phyloP scores from a whole-genome alignment of 2,329 filamentous ascomycete species.

The Colletotrichum orbiculare region DNA sequence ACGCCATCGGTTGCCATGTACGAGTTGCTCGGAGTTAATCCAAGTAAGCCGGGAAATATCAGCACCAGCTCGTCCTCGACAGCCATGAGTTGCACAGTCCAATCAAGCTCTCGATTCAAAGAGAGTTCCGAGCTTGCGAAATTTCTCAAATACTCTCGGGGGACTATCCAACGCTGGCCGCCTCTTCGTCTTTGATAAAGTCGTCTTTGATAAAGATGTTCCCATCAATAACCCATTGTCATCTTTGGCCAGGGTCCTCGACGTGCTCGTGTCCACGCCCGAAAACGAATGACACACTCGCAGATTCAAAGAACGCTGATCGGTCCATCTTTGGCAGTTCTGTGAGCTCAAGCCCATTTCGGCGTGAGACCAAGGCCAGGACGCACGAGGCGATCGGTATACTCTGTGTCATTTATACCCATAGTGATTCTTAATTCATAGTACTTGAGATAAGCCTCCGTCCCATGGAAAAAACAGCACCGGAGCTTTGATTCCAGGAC shows the following conservation, averaged over 20 bases:
- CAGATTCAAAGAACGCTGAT: conserved; percentile 13
- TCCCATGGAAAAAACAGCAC: too few relatives aligned
- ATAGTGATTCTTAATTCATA: too few relatives aligned
- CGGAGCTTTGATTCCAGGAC: too few relatives aligned
- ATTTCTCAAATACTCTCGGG: conserved; percentile 35
- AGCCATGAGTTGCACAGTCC: background rate
- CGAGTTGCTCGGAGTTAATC: too few relatives aligned
- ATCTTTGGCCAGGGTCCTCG: conserved; percentile 39
- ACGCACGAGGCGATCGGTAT: too few relatives aligned
- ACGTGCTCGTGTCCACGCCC: conserved; percentile 40
- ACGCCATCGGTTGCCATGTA: too few relatives aligned
- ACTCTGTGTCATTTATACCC: too few relatives aligned
- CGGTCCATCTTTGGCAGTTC: conserved; percentile 27
- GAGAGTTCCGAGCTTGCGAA: conserved; percentile 32
- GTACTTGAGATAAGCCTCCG: too few relatives aligned
- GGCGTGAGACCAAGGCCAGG: too few relatives aligned
- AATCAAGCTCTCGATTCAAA: background rate
- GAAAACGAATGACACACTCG: too few relatives aligned
- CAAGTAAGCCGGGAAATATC: background rate
- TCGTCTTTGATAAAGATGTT: too few relatives aligned
- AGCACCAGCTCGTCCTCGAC: background rate
- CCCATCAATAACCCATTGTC: conserved; percentile 40
- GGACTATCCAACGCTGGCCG: conserved; percentile 36
- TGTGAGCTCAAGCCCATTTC: too few relatives aligned
- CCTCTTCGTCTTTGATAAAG: conserved; percentile 36